Evolutionary conservation across 768 basidiomycete species (phyloP).

Genomic region (Suillus placidus): DNA sequence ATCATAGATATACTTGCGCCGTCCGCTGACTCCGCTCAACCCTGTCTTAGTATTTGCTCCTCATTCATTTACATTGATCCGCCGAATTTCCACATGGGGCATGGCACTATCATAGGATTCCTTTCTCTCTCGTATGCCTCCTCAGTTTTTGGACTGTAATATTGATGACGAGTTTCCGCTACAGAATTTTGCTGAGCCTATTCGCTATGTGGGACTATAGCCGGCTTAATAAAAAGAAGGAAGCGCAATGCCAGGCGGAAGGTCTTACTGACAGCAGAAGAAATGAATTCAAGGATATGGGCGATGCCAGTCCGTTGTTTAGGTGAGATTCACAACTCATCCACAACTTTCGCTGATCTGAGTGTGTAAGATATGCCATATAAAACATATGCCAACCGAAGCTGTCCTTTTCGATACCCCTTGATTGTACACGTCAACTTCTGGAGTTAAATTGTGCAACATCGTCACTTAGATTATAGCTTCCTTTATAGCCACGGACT

Average conservation of each 20-base stretch:
- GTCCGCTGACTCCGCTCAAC: constrained; percentile 32
- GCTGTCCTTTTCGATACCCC: background rate
- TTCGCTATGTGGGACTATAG: constrained; percentile 53
- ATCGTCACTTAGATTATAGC: too few relatives aligned
- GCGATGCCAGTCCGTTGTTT: constrained; percentile 59
- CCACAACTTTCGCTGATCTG: background rate
- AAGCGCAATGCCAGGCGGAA: constrained; percentile 44
- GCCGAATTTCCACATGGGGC: constrained; percentile 41
- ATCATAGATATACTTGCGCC: constrained; percentile 22
- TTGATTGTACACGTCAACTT: background rate
- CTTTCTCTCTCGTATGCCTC: constrained; percentile 28
- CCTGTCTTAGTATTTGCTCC: constrained; percentile 38
- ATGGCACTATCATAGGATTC: constrained; percentile 41
- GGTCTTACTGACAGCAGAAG: constrained; percentile 43
- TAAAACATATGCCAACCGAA: constrained; percentile 11
- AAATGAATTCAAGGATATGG: constrained; percentile 50
- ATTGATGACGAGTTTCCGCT: constrained; percentile 32
- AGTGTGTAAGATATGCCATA: constrained; percentile 6
- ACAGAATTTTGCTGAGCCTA: constrained; percentile 44
- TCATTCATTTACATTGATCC: constrained; percentile 45
- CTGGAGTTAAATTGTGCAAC: background rate
- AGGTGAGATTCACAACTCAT: constrained; percentile 30
- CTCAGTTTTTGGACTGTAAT: constrained; percentile 14
- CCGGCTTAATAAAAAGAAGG: constrained; percentile 52
- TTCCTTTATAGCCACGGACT: too few relatives aligned